Base-by-base conservation (phyloP, 805 yeast genomes). In the Blastobotrys attinorum region DNA sequence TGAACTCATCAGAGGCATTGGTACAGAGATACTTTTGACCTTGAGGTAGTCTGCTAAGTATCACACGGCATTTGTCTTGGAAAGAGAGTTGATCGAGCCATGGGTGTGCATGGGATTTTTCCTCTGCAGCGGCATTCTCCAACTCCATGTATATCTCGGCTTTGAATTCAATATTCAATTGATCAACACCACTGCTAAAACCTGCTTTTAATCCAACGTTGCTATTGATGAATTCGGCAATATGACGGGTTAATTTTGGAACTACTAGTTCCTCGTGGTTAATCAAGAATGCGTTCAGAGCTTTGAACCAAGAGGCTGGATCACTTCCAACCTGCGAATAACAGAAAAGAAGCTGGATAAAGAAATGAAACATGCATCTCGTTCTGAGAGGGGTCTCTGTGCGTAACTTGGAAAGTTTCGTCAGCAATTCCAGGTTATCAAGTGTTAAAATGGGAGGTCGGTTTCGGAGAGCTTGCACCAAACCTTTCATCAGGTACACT, bases 401-500 rank as follows among this genome's bases (percentile, higher is more conserved):
- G n/a, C 25, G 15, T 13, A 57, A 40, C 39, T 54, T 60, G 47
- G 68, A 72, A 6, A 75, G 52, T 13, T 59, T 55, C 18, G 54
- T 51, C 2, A 76, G 42, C 3, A 57, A 29, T 8, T 16, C 21
- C 7, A 41, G 21, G 15, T 18, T 37, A 7, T 23, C 39, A 10
- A 2, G n/a, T 6, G 7, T 4, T 4, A 37, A 16, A 4, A 21
- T 27, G 20, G 13, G 4, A 8, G 39, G 3, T 27, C 31, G 11
- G 3, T 23, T 18, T 11, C 13, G 7, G 13, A 37, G 22, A 4
- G 31, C 39, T 4, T 22, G 21, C 16, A n/a, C 22, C 10, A 37
- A n/a, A 3, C 92, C 94, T 22, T 66, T 57, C 1, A 77, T 53
- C 2, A 81, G 57, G 48, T 76, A 83, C 2, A 82, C 70, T 58